phyloP scores from a whole-genome alignment of 176 grass and related monocot species.

The Pontederia crassipes region DNA sequence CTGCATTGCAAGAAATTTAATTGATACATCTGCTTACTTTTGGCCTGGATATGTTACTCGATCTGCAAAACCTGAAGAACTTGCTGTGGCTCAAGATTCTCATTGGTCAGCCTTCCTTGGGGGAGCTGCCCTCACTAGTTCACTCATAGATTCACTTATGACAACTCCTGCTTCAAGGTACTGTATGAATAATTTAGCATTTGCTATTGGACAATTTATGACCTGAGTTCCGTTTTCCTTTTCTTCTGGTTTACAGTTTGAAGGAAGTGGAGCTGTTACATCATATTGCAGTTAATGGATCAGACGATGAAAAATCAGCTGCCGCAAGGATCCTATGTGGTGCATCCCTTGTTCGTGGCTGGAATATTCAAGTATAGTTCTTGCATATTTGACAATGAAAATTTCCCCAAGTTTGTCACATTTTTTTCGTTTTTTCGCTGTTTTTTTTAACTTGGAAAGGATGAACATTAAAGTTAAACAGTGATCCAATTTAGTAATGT shows the following conservation, averaged over 20 bases:
- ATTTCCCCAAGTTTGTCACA: too few species aligned
- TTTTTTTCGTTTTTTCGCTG: too few species aligned
- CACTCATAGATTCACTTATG: constrained; percentile 6
- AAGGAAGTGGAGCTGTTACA: constrained; percentile 3
- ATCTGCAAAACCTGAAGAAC: background rate
- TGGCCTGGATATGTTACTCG: constrained; percentile 13
- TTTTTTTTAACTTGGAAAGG: too few species aligned
- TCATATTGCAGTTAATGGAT: constrained; percentile 18
- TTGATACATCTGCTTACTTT: constrained; percentile 20
- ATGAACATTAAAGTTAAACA: too few species aligned
- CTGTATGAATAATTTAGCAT: background rate
- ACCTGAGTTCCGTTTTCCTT: background rate
- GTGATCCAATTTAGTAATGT: too few species aligned
- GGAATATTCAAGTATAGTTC: constrained; percentile 8
- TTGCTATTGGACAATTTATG: background rate
- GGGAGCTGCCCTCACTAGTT: constrained; percentile 5
- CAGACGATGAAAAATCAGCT: constrained; percentile 8
- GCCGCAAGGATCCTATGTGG: constrained; percentile 11
- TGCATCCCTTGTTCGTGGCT: constrained; percentile 13
- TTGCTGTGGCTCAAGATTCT: constrained; percentile 8
- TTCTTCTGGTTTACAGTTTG: background rate
- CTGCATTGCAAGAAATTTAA: constrained; percentile 14
- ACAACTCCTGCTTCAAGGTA: constrained; percentile 16
- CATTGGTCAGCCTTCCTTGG: constrained; percentile 9
- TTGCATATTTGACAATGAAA: too few species aligned